phyloP scores from a whole-genome alignment of 768 basidiomycete genomes.

The Pholiota conissans region DNA sequence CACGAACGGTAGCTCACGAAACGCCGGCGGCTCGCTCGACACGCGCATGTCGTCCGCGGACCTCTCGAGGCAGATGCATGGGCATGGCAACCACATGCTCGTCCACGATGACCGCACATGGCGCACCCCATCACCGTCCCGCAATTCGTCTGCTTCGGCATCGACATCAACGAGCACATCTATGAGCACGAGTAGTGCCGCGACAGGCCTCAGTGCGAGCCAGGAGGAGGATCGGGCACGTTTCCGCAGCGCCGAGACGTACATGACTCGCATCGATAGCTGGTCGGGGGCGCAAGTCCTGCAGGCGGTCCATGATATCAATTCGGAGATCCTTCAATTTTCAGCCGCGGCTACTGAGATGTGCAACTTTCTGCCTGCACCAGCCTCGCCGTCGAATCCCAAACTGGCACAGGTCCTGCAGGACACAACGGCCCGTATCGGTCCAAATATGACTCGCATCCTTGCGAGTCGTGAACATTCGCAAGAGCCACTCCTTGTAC shows the following conservation, averaged over 20 bases:
- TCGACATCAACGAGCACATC: conserved; percentile 12
- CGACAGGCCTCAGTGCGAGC: conserved; percentile 5
- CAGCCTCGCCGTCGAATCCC: conserved; percentile 31
- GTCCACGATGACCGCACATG: conserved; percentile 15
- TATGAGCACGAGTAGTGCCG: conserved; percentile 14
- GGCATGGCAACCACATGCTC: conserved; percentile 15
- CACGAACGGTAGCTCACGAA: conserved; percentile 10
- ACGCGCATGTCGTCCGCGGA: conserved; percentile 29
- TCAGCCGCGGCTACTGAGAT: conserved; percentile 74
- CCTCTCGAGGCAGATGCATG: conserved; percentile 22
- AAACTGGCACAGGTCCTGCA: conserved; percentile 53
- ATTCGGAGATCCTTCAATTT: conserved; percentile 79
- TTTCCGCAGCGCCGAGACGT: conserved; percentile 58
- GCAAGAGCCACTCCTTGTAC: conserved; percentile 75
- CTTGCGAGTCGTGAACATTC: conserved; percentile 66
- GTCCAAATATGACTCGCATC: conserved; percentile 58
- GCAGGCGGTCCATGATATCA: conserved; percentile 77
- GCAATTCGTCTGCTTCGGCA: conserved; percentile 14
- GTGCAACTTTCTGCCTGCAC: conserved; percentile 49
- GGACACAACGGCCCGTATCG: conserved; percentile 64
- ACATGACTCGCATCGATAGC: conserved; percentile 70
- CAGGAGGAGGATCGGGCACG: conserved; percentile 55
- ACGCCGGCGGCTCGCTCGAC: conserved; percentile 28
- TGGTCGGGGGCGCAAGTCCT: conserved; percentile 81
- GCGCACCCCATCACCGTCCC: conserved; percentile 21